Base-by-base conservation (phyloP, 495 filamentous ascomycete species). In the Tetracladium setigerum region DNA sequence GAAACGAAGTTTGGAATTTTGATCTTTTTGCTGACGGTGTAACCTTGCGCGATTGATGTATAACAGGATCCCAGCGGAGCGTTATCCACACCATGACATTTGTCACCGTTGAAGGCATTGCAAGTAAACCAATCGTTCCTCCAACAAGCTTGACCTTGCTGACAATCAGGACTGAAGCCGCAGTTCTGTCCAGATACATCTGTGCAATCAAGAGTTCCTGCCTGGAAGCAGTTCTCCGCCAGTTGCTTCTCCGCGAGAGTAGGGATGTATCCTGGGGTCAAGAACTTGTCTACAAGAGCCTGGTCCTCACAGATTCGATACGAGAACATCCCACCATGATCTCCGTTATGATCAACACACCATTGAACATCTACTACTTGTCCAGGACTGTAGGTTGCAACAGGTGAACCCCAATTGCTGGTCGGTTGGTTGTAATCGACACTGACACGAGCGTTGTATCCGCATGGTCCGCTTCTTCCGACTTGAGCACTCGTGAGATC, bases 71-170 rank as follows among this genome's bases (percentile, higher is more conserved):
- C 61, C n/a, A 67, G 49, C 18, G 63, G 41, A 6, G 69, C 57
- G 9, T 64, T 64, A 53, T 79, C 75, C 19, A 78, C 73, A 4
- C 73, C 75, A 53, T 73, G 62, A 55, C 74, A 77, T 24, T 33
- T 67, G 50, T 41, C 49, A 38, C 44, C 53, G 14, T 63, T 41
- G 46, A 68, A 68, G 11, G 66, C 70, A 53, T 77, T 72, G 63
- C 74, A 77, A 5, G 74, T 79, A 48, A 75, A 77, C 75, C 74
- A 77, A 62, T 79, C 73, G 54, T 77, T 75, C 8, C 72, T 61
- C 51, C 64, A 72, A 61, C 75, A 78, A 1, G 62, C 54, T 57
- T 75, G 60, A 5, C 57, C 71, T 19, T 47, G 44, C 0, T 58
- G 46, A 56, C 75, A 79, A 57, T 79, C 74, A 1, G 72, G 64